These are phyloP conservation scores for Liriodendron chinense DNA, from an alignment of 164 flowering plant genomes.

Conservation along the genomic window DNA sequence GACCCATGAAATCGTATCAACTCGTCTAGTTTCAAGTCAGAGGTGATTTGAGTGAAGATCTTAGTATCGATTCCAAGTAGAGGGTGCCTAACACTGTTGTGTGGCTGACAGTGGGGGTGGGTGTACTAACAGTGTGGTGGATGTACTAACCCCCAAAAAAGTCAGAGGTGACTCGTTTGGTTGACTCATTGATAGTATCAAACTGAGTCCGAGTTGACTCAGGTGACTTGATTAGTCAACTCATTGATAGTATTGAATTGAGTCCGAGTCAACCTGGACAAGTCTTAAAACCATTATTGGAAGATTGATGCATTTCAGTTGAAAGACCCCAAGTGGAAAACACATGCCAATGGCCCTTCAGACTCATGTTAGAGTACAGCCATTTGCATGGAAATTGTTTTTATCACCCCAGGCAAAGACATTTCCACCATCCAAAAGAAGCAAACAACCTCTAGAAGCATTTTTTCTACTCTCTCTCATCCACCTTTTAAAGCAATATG, in stretches of 20 bases:
- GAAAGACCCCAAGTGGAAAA: neutral
- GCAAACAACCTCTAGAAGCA: constrained; percentile 23
- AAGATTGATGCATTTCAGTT: neutral
- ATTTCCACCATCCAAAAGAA: constrained; percentile 37
- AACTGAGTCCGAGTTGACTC: neutral
- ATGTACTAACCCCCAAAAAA: too few relatives aligned
- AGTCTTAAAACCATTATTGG: neutral
- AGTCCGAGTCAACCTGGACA: neutral
- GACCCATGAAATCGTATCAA: too few relatives aligned
- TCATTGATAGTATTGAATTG: too few relatives aligned
- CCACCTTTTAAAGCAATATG: constrained; percentile 29
- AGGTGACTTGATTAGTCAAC: too few relatives aligned
- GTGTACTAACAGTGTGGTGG: too few relatives aligned
- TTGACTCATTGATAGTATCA: too few relatives aligned
- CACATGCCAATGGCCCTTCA: neutral
- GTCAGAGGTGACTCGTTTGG: neutral
- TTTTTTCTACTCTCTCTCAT: constrained; percentile 7
- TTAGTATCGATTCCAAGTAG: too few relatives aligned
- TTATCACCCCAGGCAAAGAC: constrained; percentile 25
- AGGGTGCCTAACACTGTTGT: too few relatives aligned
- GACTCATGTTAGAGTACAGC: neutral
- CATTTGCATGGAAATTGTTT: neutral
- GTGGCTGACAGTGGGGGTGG: too few relatives aligned
- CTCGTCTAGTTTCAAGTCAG: too few relatives aligned
- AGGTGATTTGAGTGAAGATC: too few relatives aligned